phyloP scores from a whole-genome alignment of 768 basidiomycete genomes.

The Naganishia onofrii region DNA sequence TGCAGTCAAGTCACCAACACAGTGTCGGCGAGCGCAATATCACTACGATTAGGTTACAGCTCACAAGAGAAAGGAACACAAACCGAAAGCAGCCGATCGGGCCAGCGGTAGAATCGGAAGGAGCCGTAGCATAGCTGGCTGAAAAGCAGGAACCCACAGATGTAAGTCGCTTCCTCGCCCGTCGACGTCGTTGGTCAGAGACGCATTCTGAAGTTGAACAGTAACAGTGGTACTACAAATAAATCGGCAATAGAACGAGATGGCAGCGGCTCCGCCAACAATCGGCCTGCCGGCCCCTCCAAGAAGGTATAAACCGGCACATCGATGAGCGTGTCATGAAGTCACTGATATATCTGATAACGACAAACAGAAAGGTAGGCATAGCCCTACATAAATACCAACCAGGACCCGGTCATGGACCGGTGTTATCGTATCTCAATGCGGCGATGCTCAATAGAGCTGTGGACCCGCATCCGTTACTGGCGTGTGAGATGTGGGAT shows the following conservation, averaged over 20 bases:
- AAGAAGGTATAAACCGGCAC: not conserved
- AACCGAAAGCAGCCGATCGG: too few relatives aligned
- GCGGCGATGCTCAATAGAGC: conserved; percentile 36
- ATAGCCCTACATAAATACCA: conserved; percentile 25
- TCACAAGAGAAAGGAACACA: too few relatives aligned
- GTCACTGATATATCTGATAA: not conserved
- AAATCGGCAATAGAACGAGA: not conserved
- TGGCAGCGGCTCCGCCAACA: conserved; percentile 21
- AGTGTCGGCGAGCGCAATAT: too few relatives aligned
- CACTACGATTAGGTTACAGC: too few relatives aligned
- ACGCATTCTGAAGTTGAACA: too few relatives aligned
- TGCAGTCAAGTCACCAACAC: too few relatives aligned
- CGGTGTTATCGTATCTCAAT: conserved; percentile 40
- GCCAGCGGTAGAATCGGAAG: too few relatives aligned
- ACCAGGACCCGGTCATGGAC: conserved; percentile 35
- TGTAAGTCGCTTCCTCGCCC: too few relatives aligned
- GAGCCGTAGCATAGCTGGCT: too few relatives aligned
- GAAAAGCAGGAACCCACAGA: too few relatives aligned
- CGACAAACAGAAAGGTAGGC: conserved; percentile 4
- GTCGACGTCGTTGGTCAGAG: too few relatives aligned
- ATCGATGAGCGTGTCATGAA: not conserved
- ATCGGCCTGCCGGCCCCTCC: conserved; percentile 19
- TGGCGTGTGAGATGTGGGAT: conserved; percentile 44
- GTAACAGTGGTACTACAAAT: not conserved
- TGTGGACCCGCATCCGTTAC: conserved; percentile 42